Percentiles rank a stretch among this genome's conserved stretches.
These are phyloP conservation scores for Rhynchospora breviuscula DNA, from an alignment of 176 grass and related monocot genomes.

Conservation along the genomic window DNA sequence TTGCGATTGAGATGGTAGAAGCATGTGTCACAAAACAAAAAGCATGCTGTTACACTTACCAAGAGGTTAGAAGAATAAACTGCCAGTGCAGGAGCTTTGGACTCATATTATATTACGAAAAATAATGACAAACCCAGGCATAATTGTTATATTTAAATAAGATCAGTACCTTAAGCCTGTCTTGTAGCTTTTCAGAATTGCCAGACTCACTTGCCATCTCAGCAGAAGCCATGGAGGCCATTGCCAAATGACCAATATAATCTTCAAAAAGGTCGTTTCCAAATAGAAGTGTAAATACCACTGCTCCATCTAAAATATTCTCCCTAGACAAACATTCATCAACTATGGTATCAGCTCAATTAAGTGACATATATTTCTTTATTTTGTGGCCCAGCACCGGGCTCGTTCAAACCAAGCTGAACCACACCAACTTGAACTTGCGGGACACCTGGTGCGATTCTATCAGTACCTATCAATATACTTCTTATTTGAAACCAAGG, in stretches of 20 bases:
- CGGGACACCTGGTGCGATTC: background rate
- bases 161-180: slow-evolving; percentile 66
- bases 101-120: background rate
- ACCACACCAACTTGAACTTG: background rate
- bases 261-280: slow-evolving; percentile 90
- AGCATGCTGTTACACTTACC: background rate
- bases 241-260: slow-evolving; percentile 85
- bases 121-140: background rate
- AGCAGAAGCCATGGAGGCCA: slow-evolving; percentile 89
- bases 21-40: background rate
- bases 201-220: slow-evolving; percentile 61
- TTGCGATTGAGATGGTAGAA: background rate
- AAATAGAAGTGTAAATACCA: slow-evolving; percentile 90
- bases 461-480: background rate
- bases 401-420: background rate
- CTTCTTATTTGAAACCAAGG: background rate
- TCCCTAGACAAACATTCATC: slow-evolving; percentile 43
- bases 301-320: slow-evolving; percentile 79
- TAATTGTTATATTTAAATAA: background rate
- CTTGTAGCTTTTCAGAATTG: slow-evolving; percentile 83
- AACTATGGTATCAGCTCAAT: background rate
- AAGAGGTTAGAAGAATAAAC: background rate
- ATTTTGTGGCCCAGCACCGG: background rate
- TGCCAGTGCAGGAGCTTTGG: background rate
- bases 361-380: background rate